These are phyloP conservation scores for Cryptococcus neoformans DNA, from an alignment of 1,284 basidiomycete genomes.

Conservation along the genomic window DNA sequence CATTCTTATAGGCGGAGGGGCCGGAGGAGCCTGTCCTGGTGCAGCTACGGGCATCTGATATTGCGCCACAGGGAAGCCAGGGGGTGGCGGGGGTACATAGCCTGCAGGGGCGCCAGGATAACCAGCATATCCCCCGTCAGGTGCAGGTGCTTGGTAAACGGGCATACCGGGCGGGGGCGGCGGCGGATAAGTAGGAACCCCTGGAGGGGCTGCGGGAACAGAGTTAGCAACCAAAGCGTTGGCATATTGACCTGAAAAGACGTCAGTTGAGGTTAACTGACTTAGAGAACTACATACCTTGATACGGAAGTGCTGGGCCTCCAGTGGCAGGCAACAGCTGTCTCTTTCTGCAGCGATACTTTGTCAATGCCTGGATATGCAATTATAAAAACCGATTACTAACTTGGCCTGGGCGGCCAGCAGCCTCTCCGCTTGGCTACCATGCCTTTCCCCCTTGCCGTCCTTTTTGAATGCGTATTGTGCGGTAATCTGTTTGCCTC, in stretches of 20 bases:
- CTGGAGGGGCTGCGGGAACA: conserved; percentile 67
- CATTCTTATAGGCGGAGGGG: conserved; percentile 42
- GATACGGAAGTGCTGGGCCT: conserved; percentile 50
- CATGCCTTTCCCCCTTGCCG: conserved; percentile 95
- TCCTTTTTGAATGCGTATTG: conserved; percentile 99
- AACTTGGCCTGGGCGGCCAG: conserved; percentile 86
- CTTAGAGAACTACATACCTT: conserved; percentile 23
- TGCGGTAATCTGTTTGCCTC: conserved; percentile 95
- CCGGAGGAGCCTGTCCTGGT: conserved; percentile 21
- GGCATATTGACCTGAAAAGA: conserved; percentile 71
- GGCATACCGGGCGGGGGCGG: conserved; percentile 52
- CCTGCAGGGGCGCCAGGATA: conserved; percentile 13
- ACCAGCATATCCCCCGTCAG: conserved; percentile 30
- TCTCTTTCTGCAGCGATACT: conserved; percentile 30
- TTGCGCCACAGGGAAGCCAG: conserved; percentile 23
- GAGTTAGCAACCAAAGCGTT: conserved; percentile 56
- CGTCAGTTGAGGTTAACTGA: neutral
- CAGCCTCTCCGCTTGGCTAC: conserved; percentile 89
- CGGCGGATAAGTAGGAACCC: conserved; percentile 36
- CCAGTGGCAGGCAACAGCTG: conserved; percentile 22
- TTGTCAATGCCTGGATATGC: neutral
- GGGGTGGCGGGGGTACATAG: conserved; percentile 18
- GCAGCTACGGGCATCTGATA: conserved; percentile 13
- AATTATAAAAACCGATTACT: conserved; percentile 1
- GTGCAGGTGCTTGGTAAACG: conserved; percentile 46